Percentiles rank a stretch among this genome's conserved stretches.
phyloP scores from a whole-genome alignment of 2,329 filamentous ascomycete species.

The Neocatenulostroma microsporum region DNA sequence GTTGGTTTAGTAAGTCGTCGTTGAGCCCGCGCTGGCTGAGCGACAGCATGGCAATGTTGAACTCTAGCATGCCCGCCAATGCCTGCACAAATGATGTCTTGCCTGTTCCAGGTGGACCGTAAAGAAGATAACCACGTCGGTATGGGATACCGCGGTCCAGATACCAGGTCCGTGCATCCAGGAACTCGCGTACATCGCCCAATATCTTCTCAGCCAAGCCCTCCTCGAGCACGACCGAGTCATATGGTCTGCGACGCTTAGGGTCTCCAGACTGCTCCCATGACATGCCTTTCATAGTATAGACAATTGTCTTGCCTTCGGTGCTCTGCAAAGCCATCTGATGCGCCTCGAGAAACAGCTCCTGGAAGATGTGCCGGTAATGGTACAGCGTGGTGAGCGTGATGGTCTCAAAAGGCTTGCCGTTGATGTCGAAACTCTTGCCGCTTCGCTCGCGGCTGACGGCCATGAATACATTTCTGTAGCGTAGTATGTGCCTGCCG shows the following conservation, averaged over 20 bases:
- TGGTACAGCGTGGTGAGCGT: slow-evolving; percentile 87
- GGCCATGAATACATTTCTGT: slow-evolving; percentile 76
- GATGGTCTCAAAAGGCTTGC: slow-evolving; percentile 88
- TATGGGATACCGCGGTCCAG: slow-evolving; percentile 92
- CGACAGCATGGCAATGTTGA: slow-evolving; percentile 86
- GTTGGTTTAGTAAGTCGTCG: slow-evolving; percentile 77
- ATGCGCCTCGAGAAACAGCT: slow-evolving; percentile 82
- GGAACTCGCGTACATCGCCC: slow-evolving; percentile 73
- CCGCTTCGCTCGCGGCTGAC: slow-evolving; percentile 76
- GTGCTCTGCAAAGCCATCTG: slow-evolving; percentile 67
- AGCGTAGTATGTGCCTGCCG: slow-evolving; percentile 78
- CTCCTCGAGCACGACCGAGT: slow-evolving; percentile 76
- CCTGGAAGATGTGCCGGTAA: slow-evolving; percentile 80
- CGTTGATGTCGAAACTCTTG: slow-evolving; percentile 71
- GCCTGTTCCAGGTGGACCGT: slow-evolving; percentile 82
- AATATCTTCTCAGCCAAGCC: slow-evolving; percentile 78
- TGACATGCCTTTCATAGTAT: slow-evolving; percentile 72
- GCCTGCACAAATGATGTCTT: slow-evolving; percentile 97
- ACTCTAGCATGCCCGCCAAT: slow-evolving; percentile 83
- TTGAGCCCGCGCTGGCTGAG: slow-evolving; percentile 83
- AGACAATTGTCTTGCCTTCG: slow-evolving; percentile 90
- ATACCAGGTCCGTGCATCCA: slow-evolving; percentile 76
- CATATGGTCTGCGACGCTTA: slow-evolving; percentile 75
- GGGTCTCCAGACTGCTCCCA: slow-evolving; percentile 82
- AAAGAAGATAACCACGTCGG: slow-evolving; percentile 77